A percentile compares a stretch with the other conserved stretches of the same genome.
Evolutionary conservation across 2,329 filamentous ascomycete genomes (phyloP).

Genomic region (Tolypocladium capitatum): DNA sequence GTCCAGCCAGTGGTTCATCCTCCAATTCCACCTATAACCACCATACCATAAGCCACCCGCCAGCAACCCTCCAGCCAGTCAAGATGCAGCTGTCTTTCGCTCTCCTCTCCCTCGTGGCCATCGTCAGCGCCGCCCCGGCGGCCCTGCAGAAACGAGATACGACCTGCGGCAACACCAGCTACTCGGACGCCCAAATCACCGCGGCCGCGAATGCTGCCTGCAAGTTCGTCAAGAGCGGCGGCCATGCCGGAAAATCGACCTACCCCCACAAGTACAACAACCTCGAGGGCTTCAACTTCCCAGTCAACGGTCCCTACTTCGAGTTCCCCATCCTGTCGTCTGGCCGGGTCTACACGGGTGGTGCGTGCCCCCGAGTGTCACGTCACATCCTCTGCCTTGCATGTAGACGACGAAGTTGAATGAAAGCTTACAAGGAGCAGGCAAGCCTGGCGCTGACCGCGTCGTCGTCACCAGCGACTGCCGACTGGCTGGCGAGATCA

Average conservation of each 20-base stretch:
- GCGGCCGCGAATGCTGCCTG: slow-evolving; percentile 16
- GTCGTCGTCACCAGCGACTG: slow-evolving; percentile 45
- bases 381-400: too few species aligned
- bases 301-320: slow-evolving; percentile 20
- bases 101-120: slow-evolving; percentile 14
- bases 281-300: slow-evolving; percentile 23
- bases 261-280: slow-evolving; percentile 28
- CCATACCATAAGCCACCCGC: background rate
- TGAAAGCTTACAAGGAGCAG: slow-evolving; percentile 6
- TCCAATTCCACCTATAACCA: too few species aligned
- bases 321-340: slow-evolving; percentile 23
- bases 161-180: slow-evolving; percentile 17
- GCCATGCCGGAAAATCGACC: slow-evolving; percentile 14
- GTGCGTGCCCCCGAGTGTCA: slow-evolving; percentile 10
- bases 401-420: background rate
- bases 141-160: slow-evolving; percentile 11
- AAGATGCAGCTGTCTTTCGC: slow-evolving; percentile 14
- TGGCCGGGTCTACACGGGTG: slow-evolving; percentile 20
- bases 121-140: slow-evolving; percentile 14
- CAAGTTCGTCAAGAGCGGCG: slow-evolving; percentile 8
- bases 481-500: slow-evolving; percentile 49
- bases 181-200: slow-evolving; percentile 13
- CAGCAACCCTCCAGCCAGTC: slow-evolving; percentile 2
- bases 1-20: background rate
- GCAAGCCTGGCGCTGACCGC: slow-evolving; percentile 48